phyloP scores from a whole-genome alignment of 805 yeast genomes.

The Priceomyces medius region DNA sequence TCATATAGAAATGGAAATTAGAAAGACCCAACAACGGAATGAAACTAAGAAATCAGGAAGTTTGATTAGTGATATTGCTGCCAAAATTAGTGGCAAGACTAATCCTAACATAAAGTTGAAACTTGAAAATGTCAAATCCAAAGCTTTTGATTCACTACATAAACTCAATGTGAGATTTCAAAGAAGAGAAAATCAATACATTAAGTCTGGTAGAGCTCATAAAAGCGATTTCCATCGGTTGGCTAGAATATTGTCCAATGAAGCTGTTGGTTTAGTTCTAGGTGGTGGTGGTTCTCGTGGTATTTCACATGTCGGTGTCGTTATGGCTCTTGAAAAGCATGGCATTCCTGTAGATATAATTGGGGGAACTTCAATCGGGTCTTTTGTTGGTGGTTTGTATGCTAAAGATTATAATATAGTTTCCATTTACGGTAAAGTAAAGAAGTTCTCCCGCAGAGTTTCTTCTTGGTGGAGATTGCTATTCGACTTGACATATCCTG shows the following conservation, averaged over 20 bases:
- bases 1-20: conserved; percentile 71
- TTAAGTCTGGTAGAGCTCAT: conserved; percentile 47
- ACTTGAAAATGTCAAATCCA: conserved; percentile 32
- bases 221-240: conserved; percentile 87
- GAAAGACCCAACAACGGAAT: conserved; percentile 19
- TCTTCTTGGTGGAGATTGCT: conserved; percentile 83
- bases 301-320: conserved; percentile 84
- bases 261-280: conserved; percentile 88
- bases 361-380: conserved; percentile 96
- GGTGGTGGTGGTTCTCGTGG: conserved; percentile 99
- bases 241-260: conserved; percentile 87
- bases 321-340: conserved; percentile 84
- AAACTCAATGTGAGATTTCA: conserved; percentile 23
- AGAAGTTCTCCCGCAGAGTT: conserved; percentile 78
- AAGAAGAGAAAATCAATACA: conserved; percentile 17
- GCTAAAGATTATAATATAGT: conserved; percentile 91
- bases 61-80: conserved; percentile 36
- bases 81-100: conserved; percentile 29
- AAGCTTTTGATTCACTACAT: conserved; percentile 26
- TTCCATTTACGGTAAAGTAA: conserved; percentile 86
- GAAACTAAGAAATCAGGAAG: conserved; percentile 18
- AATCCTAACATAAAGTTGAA: conserved; percentile 33
- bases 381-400: conserved; percentile 92
- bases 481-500: conserved; percentile 86
- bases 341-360: conserved; percentile 92